Evolutionary conservation across 2,329 filamentous ascomycete genomes (phyloP).

Genomic region (Sporothrix inflata): DNA sequence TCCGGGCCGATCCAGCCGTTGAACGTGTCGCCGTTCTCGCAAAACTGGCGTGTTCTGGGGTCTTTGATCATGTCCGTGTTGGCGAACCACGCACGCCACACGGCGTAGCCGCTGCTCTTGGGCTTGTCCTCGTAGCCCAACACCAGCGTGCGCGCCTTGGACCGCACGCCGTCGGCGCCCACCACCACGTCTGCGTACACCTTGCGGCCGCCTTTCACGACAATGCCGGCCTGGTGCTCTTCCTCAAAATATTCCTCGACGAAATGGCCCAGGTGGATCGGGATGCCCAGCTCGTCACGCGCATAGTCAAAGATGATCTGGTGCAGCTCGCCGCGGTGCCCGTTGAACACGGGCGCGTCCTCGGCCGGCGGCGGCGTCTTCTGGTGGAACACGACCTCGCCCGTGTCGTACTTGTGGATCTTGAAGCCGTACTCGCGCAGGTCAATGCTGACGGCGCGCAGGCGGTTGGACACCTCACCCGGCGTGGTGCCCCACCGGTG

Average conservation of each 20-base stretch:
- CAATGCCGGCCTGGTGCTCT: conserved; percentile 54
- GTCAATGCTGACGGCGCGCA: conserved; percentile 57
- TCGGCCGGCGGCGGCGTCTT: conserved; percentile 47
- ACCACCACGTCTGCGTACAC: conserved; percentile 54
- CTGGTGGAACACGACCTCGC: conserved; percentile 63
- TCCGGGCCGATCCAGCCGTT: conserved; percentile 63
- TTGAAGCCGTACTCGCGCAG: conserved; percentile 59
- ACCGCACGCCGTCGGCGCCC: conserved; percentile 59
- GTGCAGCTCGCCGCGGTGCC: conserved; percentile 64
- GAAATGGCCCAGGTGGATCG: conserved; percentile 56
- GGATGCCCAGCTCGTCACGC: conserved; percentile 56
- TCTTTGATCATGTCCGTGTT: conserved; percentile 57
- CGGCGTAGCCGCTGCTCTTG: conserved; percentile 55
- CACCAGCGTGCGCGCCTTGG: conserved; percentile 55
- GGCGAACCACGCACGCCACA: conserved; percentile 58
- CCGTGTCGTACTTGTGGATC: conserved; percentile 63
- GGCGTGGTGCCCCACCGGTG: conserved; percentile 55
- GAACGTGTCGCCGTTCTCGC: conserved; percentile 60
- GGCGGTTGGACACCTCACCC: conserved; percentile 50
- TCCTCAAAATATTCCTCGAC: conserved; percentile 61
- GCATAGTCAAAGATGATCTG: conserved; percentile 62
- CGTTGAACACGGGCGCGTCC: conserved; percentile 60
- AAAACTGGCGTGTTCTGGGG: conserved; percentile 57
- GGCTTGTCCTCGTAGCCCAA: conserved; percentile 56
- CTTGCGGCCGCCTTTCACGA: conserved; percentile 30